Base-by-base conservation (phyloP, 371 early-diverging fungal genomes). In the Gilbertella persicaria region DNA sequence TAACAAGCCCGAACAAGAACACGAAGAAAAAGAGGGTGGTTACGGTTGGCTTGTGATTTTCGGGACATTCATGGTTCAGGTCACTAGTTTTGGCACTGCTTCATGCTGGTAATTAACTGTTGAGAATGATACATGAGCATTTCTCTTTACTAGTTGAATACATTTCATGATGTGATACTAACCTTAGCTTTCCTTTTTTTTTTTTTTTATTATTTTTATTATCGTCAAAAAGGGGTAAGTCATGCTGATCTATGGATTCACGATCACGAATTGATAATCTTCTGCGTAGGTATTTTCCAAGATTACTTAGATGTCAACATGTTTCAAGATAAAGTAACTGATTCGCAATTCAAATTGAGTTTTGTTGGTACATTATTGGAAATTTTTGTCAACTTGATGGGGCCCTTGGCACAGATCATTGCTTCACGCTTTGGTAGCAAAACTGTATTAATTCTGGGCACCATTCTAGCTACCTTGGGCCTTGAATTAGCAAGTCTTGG, bases 41-140 rank as follows among this genome's bases (percentile, higher is more conserved):
- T 75, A 74, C 28, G 86, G 78, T 2, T 88, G 86, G 86, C 41
- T 78, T 1, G 79, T 83, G 4, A 80, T 84, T 14, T 50, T 69
- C 0, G 69, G 82, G 4, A 73, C 78, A 5, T 86, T 82, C 58
- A 37, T 83, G 17, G 75, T 75, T 45, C 78, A 82, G 45, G 71
- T 82, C 55, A 71, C 71, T 40, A 69, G 75, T n/a, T 80, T 85
- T 47, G 87, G 87, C 17, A 52, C 55, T 3, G 58, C 67, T 39
- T 33, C 60, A 28, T 54, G 54, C 21, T 73, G 73, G 73, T 73
- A 69, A 54, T 26, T 41, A 14, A 44, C 9, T 45, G 16, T 9
- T 17, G 13, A n/a, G 26, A 14, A 28, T 26, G 28, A 45, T 28
- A 28, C 42, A 24, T 24, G 25, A 4, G 9, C 12, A 50, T 50